phyloP scores from a whole-genome alignment of 306 rosid species.

The Rosa rugosa region DNA sequence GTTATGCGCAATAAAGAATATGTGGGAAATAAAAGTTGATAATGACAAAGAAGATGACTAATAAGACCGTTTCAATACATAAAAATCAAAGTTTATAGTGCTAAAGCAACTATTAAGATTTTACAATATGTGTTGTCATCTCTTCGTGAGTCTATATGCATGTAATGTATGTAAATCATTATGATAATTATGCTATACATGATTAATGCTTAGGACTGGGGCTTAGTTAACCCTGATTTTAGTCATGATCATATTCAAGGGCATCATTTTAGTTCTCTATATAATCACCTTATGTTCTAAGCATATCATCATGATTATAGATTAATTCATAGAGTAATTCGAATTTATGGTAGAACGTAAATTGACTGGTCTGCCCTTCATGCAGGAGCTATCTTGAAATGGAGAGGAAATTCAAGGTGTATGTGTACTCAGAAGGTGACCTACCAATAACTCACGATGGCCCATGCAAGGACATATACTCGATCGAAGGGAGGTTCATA shows the following conservation, averaged over 20 bases:
- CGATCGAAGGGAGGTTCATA: conserved; percentile 83
- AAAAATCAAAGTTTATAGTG: background rate
- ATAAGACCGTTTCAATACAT: background rate
- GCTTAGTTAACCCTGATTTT: background rate
- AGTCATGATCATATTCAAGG: background rate
- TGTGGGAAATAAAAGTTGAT: background rate
- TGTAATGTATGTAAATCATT: background rate
- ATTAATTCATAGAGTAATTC: background rate
- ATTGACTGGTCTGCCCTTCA: background rate
- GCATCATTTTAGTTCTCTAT: background rate
- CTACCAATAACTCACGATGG: conserved; percentile 70
- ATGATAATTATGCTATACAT: background rate
- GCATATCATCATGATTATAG: background rate
- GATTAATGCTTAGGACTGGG: background rate
- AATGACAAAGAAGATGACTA: background rate
- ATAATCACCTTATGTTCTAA: background rate
- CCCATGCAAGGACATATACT: conserved; percentile 85
- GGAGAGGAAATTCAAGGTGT: conserved; percentile 79
- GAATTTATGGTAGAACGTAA: background rate
- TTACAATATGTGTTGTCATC: background rate
- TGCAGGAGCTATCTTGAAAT: conserved; percentile 80
- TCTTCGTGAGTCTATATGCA: background rate
- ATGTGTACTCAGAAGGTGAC: conserved; percentile 76
- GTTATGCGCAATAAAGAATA: background rate
- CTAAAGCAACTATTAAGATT: background rate